Base-by-base conservation (phyloP, 148 eudicot species). In the Amaranthus palmeri region DNA sequence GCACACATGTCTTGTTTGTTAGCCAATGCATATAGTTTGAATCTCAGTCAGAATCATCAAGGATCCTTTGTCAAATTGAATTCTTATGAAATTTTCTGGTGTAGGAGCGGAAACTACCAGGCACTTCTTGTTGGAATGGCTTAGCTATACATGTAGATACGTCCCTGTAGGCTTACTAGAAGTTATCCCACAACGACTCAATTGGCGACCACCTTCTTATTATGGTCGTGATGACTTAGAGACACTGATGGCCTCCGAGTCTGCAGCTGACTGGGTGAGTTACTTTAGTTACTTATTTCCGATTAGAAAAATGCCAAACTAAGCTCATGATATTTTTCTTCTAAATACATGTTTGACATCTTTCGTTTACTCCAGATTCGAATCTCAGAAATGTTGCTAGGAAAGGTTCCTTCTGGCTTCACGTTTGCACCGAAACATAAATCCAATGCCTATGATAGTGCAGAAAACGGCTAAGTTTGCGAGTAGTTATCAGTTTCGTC, bases 211-310 rank as follows among this genome's bases (percentile, higher is more conserved):
- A 40, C 99, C 97, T 41, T 84, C 99, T 0, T 96, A 88, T 77
- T 87, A 54, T 69, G 99, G 99, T 13, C 93, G 99, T 48, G 79
- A 96, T 79, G 97, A 96, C 80, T 86, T 96, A 57, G 99, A 96
- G 82, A 92, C 99, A 8, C 73, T 96, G 43, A 96, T 96, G 97
- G 93, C 96, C 60, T 96, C 97, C 46, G 99, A 96, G 60, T 96
- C 99, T 75, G 99, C 97, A 7, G 97, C 96, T 63, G 99, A 96
- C 68, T 96, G 99, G 97, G 97, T 96, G 6, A 86, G 69, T 83
- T 63, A 10, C 58, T 66, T 62, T 41, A 10, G 13, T 47, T 25
- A 4, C 10, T 45, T 49, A n/a, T 50, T 60, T n/a, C 47, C 25
- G 67, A 58, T 7, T 67, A 66, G 51, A 58, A 43, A 66, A 60